Base-by-base conservation (phyloP, 1,284 basidiomycete genomes). In the Trichosporon sp. region DNA sequence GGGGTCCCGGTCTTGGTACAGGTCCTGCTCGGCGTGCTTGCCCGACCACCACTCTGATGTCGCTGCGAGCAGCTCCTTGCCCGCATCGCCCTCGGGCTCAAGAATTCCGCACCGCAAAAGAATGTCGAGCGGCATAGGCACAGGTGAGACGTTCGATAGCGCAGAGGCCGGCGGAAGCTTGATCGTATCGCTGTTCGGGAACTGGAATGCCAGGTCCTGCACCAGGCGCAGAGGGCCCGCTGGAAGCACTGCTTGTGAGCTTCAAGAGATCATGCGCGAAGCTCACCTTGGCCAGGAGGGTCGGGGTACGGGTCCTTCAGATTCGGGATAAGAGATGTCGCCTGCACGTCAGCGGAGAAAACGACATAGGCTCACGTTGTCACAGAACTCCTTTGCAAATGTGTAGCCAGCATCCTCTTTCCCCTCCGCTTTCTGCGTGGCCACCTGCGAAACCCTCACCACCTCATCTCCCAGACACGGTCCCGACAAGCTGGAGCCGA, bases 391-490 rank as follows among this genome's bases (percentile, higher is more conserved):
- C 61, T 62, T 58, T 2, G 70, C 69, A 23, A 66, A 71, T 3
- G 36, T 59, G 27, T 60, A 44, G 8, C 40, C 66, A 14, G 37
- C 59, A 32, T 64, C 63, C 2, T 32, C 16, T 25, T 66, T 56
- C 3, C 36, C 56, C 7, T 29, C 62, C 2, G 54, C 36, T 33
- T 63, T 58, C n/a, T 61, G 56, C 32, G 57, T 49, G 9, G 54
- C 65, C 0, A 21, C 56, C 8, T 32, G 32, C 19, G 71, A 56
- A 2, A 61, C 57, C 11, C 37, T 64, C 21, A 64, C 57, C 25
- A 73, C 69, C 54, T 69, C 65, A n/a, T 73, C 70, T 4, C 74
- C 74, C 5, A 74, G 58, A 63, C 71, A 73, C 23, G 49, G 36
- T 2, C 62, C 66, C 23, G 34, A 27, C 29, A 73, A 36, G 25